Conservation (phyloP, 139 green algal species). For the Haematococcus lacustris region DNA sequence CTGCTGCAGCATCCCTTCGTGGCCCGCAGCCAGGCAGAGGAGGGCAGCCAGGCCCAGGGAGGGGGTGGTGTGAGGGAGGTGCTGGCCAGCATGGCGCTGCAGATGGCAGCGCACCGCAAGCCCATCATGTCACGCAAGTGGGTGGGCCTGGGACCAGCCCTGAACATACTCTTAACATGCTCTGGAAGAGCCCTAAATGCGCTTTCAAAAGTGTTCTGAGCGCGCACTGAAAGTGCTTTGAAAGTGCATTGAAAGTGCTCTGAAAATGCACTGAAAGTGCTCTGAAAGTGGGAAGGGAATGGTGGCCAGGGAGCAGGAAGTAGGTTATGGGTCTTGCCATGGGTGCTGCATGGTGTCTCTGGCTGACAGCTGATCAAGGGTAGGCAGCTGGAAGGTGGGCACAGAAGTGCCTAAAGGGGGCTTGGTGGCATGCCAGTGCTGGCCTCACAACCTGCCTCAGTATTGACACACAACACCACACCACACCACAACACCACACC, state of each 20-base stretch:
- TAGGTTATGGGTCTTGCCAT: neutral
- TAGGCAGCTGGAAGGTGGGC: neutral
- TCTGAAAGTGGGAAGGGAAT: neutral
- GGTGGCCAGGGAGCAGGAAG: neutral
- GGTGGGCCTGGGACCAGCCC: neutral
- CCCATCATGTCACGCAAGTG: conserved; percentile 14
- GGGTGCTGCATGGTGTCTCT: neutral
- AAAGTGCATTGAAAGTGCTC: no score
- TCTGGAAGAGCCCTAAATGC: no score
- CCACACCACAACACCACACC: no score
- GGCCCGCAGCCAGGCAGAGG: neutral
- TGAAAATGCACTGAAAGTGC: no score
- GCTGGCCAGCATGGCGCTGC: conserved; percentile 15
- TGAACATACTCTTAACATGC: neutral
- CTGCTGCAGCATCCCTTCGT: conserved; percentile 39
- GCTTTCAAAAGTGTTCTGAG: no score
- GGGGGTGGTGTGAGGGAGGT: neutral
- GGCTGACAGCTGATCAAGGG: neutral
- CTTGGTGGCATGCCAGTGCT: neutral
- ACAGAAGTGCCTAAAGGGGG: neutral
- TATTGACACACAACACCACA: no score
- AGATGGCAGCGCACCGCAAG: conserved; percentile 13
- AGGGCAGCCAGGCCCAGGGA: neutral
- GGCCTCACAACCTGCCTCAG: no score
- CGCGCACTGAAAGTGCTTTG: no score